A percentile compares a stretch with the other conserved stretches of the same genome.
These are phyloP conservation scores for Penicillium subrubescens DNA, from an alignment of 495 filamentous ascomycete species.

Conservation along the genomic window DNA sequence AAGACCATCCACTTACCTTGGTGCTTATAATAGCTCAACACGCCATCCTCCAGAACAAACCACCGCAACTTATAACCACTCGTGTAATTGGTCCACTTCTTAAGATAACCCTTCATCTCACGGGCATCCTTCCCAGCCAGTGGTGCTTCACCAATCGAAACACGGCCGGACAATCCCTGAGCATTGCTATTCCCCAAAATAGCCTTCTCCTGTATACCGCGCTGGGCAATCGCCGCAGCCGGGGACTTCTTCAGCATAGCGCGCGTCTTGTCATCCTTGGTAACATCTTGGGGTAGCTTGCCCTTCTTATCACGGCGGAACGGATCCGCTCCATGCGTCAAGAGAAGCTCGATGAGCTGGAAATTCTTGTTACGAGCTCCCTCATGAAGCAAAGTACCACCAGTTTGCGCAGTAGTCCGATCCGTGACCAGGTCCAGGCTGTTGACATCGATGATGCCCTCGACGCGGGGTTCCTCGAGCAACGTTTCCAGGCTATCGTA, in stretches of 20 bases:
- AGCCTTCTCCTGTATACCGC: slow-evolving; percentile 94
- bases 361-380: slow-evolving; percentile 85
- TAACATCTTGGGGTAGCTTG: slow-evolving; percentile 94
- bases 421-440: slow-evolving; percentile 85
- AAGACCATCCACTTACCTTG: slow-evolving; percentile 58
- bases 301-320: slow-evolving; percentile 94
- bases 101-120: slow-evolving; percentile 97
- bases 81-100: slow-evolving; percentile 99
- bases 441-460: slow-evolving; percentile 86
- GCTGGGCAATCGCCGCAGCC: slow-evolving; percentile 89
- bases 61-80: slow-evolving; percentile 94
- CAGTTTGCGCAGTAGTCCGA: slow-evolving; percentile 67
- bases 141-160: slow-evolving; percentile 57
- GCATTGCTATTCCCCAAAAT: slow-evolving; percentile 77
- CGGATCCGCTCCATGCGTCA: slow-evolving; percentile 96
- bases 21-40: slow-evolving; percentile 98
- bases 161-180: slow-evolving; percentile 56
- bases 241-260: slow-evolving; percentile 91
- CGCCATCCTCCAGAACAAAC: slow-evolving; percentile 97
- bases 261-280: slow-evolving; percentile 87
- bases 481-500: slow-evolving; percentile 78
- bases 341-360: slow-evolving; percentile 80
- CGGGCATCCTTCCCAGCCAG: slow-evolving; percentile 81
- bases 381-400: slow-evolving; percentile 91
- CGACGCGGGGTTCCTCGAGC: slow-evolving; percentile 80